A percentile compares a stretch with the other conserved stretches of the same genome.
Conservation (phyloP, 768 basidiomycete species). For the Coprinopsis marcescibilis region DNA sequence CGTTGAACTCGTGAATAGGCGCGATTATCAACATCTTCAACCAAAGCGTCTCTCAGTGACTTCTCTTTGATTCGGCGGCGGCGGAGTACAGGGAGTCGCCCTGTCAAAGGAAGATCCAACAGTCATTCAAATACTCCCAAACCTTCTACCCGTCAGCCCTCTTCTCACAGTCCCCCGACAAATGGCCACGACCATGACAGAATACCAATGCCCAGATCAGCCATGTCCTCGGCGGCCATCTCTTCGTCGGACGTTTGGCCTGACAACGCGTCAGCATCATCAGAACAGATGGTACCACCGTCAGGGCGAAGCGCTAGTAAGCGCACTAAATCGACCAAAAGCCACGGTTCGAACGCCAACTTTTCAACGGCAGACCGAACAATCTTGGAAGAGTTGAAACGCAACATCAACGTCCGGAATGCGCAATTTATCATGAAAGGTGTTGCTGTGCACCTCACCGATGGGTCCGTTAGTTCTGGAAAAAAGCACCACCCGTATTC, state of each 20-base stretch:
- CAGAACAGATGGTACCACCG: background rate
- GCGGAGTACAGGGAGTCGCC: constrained; percentile 13
- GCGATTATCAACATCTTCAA: constrained; percentile 24
- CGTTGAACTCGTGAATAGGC: too few relatives aligned
- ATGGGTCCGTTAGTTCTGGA: constrained; percentile 26
- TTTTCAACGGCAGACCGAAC: constrained; percentile 61
- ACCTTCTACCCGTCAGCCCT: background rate
- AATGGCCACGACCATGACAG: too few relatives aligned
- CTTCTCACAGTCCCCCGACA: constrained; percentile 4
- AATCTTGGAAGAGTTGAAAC: constrained; percentile 52
- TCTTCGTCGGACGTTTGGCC: background rate
- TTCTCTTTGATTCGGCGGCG: constrained; percentile 17
- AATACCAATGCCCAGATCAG: too few relatives aligned
- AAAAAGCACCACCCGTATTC: constrained; percentile 54
- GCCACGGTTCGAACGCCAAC: constrained; percentile 18
- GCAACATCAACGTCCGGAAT: constrained; percentile 45
- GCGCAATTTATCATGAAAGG: constrained; percentile 53
- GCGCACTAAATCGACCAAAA: constrained; percentile 4
- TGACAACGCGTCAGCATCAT: background rate
- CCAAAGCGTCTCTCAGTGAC: constrained; percentile 21
- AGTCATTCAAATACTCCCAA: constrained; percentile 1
- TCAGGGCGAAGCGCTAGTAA: too few relatives aligned
- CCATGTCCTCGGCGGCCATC: too few relatives aligned
- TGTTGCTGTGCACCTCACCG: constrained; percentile 24
- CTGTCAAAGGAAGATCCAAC: constrained; percentile 6